Base-by-base conservation (phyloP, 2,329 filamentous ascomycete genomes). In the Penicillium sp. region DNA sequence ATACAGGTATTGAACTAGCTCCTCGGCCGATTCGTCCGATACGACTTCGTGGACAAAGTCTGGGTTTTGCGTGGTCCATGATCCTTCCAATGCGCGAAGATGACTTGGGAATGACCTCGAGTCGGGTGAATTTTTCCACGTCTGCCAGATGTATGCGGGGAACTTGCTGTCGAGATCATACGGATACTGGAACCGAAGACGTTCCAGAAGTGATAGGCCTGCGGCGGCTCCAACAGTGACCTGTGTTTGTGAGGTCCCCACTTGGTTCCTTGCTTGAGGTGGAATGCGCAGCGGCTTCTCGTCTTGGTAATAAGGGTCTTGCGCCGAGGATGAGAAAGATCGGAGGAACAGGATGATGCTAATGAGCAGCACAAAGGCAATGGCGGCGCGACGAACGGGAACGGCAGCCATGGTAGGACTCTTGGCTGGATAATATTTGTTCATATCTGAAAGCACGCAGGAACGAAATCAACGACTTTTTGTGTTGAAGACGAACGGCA, bases 141-240 rank as follows among this genome's bases (percentile, higher is more conserved):
- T 99, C 80, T 99, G 94, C 94, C 94, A 99, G 69, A 99, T 95
- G 78, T 96, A 97, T 56, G 91, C 92, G 3, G 94, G 94, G 72
- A 97, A 97, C 72, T 93, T 96, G 64, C 81, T 75, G 68, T 91
- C 85, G 61, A 93, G 81, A 67, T 96, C 89, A 79, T 97, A 99
- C 20, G 92, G 91, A 74, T 94, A 97, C 65, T 95, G 89, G 77
- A 96, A 97, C 52, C 87, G 87, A 57, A 99, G 84, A 76, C 94
- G 83, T 62, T 96, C 77, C 83, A 88, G 80, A 53, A 92, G 81
- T 16, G 88, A 85, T 75, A 89, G 85, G 68, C 81, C 83, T 58
- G 85, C 84, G 68, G 90, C 81, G 71, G 93, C 88, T 54, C 85
- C 80, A 63, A 91, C 75, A 52, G 83, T 77, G 65, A 88, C 83